Conservation (phyloP, 257 asterid genomes). For the Prunella vulgaris region DNA sequence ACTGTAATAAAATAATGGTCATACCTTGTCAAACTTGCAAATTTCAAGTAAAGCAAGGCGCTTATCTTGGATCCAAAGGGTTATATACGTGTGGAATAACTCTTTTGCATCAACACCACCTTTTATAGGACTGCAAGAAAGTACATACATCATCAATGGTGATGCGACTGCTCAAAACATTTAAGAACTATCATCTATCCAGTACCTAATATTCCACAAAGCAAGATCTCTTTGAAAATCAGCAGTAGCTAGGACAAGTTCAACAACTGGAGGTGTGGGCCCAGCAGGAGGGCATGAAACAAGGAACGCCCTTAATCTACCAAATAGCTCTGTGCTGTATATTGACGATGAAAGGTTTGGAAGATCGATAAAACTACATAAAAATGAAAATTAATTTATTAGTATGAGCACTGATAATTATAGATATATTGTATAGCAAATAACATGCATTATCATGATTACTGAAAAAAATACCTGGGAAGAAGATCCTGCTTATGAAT, state of each 20-base stretch:
- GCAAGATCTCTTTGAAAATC: constrained; percentile 86
- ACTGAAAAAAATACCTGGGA: constrained; percentile 57
- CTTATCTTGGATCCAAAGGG: constrained; percentile 82
- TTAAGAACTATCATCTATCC: not conserved
- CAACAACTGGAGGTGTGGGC: constrained; percentile 70
- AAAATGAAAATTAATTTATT: constrained; percentile 17
- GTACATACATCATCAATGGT: not conserved
- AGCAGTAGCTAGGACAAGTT: constrained; percentile 75
- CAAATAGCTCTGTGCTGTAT: constrained; percentile 75
- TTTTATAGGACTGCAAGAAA: constrained; percentile 65
- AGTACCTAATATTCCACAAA: constrained; percentile 75
- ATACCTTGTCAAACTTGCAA: constrained; percentile 90
- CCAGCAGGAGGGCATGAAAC: constrained; percentile 80
- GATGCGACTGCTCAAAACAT: not conserved
- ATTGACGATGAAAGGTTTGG: constrained; percentile 80
- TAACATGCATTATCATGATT: not conserved
- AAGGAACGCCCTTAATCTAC: constrained; percentile 74
- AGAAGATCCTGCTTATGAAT: constrained; percentile 74
- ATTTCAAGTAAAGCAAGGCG: constrained; percentile 71
- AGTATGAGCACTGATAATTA: constrained; percentile 9
- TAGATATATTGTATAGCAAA: not conserved
- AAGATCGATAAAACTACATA: constrained; percentile 78
- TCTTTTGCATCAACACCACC: constrained; percentile 92
- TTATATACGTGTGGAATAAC: constrained; percentile 69
- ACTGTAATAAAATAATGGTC: not conserved